Evolutionary conservation across 1,284 basidiomycete genomes (phyloP).

Genomic region (Puccinia hordei): DNA sequence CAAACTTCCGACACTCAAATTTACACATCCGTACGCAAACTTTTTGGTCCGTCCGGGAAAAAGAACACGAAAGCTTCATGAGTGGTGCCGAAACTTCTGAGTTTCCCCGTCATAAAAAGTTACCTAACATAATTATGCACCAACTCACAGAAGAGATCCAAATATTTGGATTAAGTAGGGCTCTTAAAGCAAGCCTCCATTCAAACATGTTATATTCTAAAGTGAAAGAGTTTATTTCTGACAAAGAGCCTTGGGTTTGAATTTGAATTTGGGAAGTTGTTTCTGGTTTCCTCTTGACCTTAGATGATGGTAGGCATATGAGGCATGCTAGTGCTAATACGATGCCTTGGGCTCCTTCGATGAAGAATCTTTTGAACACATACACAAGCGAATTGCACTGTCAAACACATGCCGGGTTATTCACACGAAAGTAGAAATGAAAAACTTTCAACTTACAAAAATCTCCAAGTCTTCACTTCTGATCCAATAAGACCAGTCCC

Average conservation of each 20-base stretch:
- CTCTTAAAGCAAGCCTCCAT: slow-evolving; percentile 8
- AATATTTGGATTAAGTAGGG: slow-evolving; percentile 9
- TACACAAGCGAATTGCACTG: not conserved
- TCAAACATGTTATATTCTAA: slow-evolving; percentile 15
- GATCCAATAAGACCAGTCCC: slow-evolving; percentile 24
- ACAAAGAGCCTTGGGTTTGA: slow-evolving; percentile 21
- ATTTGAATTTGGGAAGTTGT: slow-evolving; percentile 23
- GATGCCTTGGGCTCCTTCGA: slow-evolving; percentile 27
- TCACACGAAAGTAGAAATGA: not conserved
- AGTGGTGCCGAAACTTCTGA: not conserved
- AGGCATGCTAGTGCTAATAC: slow-evolving; percentile 26
- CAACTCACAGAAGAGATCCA: slow-evolving; percentile 31
- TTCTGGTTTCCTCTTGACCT: not conserved
- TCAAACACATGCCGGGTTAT: not conserved
- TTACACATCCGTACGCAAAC: slow-evolving; percentile 34
- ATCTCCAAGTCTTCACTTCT: slow-evolving; percentile 15
- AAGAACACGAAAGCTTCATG: not conserved
- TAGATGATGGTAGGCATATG: slow-evolving; percentile 19
- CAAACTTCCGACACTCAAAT: slow-evolving; percentile 32
- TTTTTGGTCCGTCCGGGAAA: not conserved
- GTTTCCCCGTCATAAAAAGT: too few relatives aligned
- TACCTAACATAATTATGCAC: not conserved
- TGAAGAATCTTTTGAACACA: slow-evolving; percentile 18
- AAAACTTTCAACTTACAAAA: slow-evolving; percentile 7
- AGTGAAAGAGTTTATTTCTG: slow-evolving; percentile 7